Conservation (phyloP, 164 flowering plant genomes). For the Umbilicus rupestris region DNA sequence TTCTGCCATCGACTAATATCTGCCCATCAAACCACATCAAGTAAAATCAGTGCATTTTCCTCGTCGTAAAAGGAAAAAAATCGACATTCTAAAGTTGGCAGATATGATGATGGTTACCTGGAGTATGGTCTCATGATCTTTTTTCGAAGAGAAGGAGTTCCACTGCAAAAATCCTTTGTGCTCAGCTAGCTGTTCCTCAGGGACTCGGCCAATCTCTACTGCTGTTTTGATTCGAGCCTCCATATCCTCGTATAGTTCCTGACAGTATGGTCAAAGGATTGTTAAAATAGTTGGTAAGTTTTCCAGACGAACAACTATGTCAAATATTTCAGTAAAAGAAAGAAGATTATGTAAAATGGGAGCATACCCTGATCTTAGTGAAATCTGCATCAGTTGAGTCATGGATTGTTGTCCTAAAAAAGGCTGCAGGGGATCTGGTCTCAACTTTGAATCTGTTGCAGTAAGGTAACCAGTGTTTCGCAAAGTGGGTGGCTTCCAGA, state of each 20-base stretch:
- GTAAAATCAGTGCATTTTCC: not conserved
- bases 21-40: not conserved
- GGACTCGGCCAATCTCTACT: not conserved
- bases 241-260: not conserved
- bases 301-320: too few relatives aligned
- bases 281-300: not conserved
- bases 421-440: constrained; percentile 32
- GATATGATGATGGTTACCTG: not conserved
- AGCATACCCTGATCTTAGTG: not conserved
- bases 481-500: constrained; percentile 32
- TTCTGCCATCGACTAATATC: constrained; percentile 21
- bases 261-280: not conserved
- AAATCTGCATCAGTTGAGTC: not conserved
- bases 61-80: too few relatives aligned
- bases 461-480: constrained; percentile 38
- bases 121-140: not conserved
- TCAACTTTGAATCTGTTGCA: constrained; percentile 29
- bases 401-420: constrained; percentile 13
- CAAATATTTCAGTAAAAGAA: not conserved
- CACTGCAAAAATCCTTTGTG: not conserved
- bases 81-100: not conserved
- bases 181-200: not conserved
- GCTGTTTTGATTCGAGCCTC: not conserved
- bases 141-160: not conserved
- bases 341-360: not conserved